These are phyloP conservation scores for Dothistroma pini DNA, from an alignment of 2,329 filamentous ascomycete species.

Conservation along the genomic window DNA sequence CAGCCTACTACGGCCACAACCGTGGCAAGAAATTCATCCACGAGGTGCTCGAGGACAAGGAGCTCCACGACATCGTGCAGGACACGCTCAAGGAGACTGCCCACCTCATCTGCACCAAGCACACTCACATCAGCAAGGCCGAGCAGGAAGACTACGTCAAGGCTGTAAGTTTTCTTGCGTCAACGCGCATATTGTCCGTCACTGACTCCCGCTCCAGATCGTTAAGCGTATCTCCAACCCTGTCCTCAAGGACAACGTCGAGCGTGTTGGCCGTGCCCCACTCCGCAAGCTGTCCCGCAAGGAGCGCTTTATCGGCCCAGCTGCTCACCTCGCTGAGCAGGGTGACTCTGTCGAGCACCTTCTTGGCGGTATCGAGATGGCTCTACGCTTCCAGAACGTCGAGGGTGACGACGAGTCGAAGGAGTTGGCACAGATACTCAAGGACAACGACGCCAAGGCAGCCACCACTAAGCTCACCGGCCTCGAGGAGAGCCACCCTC, in stretches of 20 bases:
- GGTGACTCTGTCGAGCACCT: slow-evolving; percentile 70
- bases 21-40: slow-evolving; percentile 82
- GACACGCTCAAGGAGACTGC: slow-evolving; percentile 82
- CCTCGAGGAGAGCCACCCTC: slow-evolving; percentile 69
- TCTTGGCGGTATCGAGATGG: slow-evolving; percentile 81
- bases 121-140: slow-evolving; percentile 62
- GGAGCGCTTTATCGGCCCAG: slow-evolving; percentile 93
- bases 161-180: slow-evolving; percentile 63
- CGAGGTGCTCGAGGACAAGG: slow-evolving; percentile 76
- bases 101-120: slow-evolving; percentile 79
- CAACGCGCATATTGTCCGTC: slow-evolving; percentile 20
- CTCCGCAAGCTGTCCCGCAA: slow-evolving; percentile 90
- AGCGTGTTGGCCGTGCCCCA: slow-evolving; percentile 92
- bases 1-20: slow-evolving; percentile 91
- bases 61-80: slow-evolving; percentile 75
- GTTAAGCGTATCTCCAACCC: slow-evolving; percentile 91
- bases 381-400: slow-evolving; percentile 92
- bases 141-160: slow-evolving; percentile 86
- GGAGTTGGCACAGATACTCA: slow-evolving; percentile 82
- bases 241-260: slow-evolving; percentile 84
- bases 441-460: slow-evolving; percentile 61
- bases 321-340: slow-evolving; percentile 79
- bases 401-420: slow-evolving; percentile 85
- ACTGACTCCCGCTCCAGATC: slow-evolving; percentile 53
- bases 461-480: slow-evolving; percentile 80